Evolutionary conservation across 768 basidiomycete genomes (phyloP), one percentile per base, ranked within the genome.

Genomic region (Mycena pura): DNA sequence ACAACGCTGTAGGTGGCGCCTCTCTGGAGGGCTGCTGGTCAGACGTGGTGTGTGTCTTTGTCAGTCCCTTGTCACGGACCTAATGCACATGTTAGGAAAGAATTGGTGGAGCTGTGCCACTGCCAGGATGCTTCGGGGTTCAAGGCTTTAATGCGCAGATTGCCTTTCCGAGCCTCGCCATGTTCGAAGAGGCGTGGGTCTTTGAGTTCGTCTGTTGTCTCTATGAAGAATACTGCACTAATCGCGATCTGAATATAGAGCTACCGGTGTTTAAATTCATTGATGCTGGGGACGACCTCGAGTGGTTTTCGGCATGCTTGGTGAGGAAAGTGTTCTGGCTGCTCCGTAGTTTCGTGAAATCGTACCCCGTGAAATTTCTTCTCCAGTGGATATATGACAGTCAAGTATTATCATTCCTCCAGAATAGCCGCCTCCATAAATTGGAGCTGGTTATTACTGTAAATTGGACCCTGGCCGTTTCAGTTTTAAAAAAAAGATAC

Each of bases 181-280:
- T 17, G n/a, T 2, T 60, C 0, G 44, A 36, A 10, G 17, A 36
- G 10, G 34, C 34, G 6, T 60, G 58, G 58, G 9, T 6, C 24
- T 60, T 60, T 38, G 58, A 60, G 58, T 60, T 5, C 34, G 58
- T 60, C 22, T 60, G 40, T 45, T 36, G 21, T 32, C 15, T 49
- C 48, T 24, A 44, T 44, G 19, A 15, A 19, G 11, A 44, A 15
- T 44, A 22, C 19, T 25, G n/a, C n/a, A n/a, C 34, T 36, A 36
- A 36, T 36, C 34, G 34, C 34, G 34, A 36, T 36, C 34, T 17
- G 34, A 36, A 36, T 36, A 36, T 36, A 36, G 34, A 36, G 34
- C 17, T 36, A 9, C 17, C 34, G 10, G 17, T 36, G 34, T 36
- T 36, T 36, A 36, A 36, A 36, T 36, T 36, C 34, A 36, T 36